A percentile compares a stretch with the other conserved stretches of the same genome.
Evolutionary conservation across 2,329 filamentous ascomycete species (phyloP).

Genomic region (Fusarium lyarnte): DNA sequence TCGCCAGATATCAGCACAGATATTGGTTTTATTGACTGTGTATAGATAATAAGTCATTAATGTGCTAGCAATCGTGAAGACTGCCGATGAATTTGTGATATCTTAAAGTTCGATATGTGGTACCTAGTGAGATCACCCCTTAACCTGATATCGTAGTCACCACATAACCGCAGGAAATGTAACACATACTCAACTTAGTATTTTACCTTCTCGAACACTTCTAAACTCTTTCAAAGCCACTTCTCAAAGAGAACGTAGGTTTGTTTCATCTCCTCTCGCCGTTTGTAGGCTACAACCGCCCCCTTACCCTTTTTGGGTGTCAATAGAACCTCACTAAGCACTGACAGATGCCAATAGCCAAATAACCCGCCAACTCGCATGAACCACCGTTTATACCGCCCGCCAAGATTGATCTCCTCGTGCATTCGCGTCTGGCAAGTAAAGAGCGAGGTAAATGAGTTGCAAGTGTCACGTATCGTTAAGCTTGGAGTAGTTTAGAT

Average conservation of each 20-base stretch:
- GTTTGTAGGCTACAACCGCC: slow-evolving; percentile 8
- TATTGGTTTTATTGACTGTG: rapidly evolving
- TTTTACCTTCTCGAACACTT: not conserved
- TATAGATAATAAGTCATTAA: rapidly evolving
- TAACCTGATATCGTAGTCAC: not conserved
- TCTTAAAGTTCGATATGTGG: not conserved
- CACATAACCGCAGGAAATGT: not conserved
- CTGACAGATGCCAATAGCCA: slow-evolving; percentile 11
- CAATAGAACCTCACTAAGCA: slow-evolving; percentile 42
- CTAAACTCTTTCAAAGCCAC: not conserved
- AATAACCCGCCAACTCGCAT: not conserved
- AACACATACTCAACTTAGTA: too few relatives aligned
- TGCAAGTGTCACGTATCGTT: not conserved
- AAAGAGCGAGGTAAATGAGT: not conserved
- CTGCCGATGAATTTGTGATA: not conserved
- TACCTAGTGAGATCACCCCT: not conserved
- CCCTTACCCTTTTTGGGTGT: slow-evolving; percentile 37
- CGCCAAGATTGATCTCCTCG: not conserved
- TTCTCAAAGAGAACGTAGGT: not conserved
- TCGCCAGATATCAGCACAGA: not conserved
- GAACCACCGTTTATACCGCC: slow-evolving; percentile 1
- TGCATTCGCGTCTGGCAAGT: slow-evolving; percentile 10
- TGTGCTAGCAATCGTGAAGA: rapidly evolving
- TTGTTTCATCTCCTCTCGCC: slow-evolving; percentile 6
- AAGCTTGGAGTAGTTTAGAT: not conserved